Percentiles rank a stretch among this genome's conserved stretches.
Conservation (phyloP, 2,329 filamentous ascomycete species). For the Blastomyces silverae region DNA sequence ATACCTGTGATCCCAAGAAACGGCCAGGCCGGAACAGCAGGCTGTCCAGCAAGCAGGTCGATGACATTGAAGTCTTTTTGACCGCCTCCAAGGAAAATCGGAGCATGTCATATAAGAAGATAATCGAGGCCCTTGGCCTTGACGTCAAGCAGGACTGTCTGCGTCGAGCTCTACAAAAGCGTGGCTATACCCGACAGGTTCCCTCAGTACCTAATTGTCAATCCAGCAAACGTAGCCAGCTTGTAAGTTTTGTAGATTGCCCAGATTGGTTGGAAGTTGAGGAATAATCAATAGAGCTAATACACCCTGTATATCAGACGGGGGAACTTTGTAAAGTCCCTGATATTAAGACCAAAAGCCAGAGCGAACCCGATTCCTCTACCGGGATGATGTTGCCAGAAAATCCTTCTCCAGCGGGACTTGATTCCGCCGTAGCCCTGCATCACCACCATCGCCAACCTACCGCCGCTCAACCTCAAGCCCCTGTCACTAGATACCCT, state of each 20-base stretch:
- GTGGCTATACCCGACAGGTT: constrained; percentile 5
- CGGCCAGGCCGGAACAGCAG: constrained; percentile 11
- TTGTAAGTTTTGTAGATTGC: constrained; percentile 5
- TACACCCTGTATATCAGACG: background rate
- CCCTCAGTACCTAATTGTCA: background rate
- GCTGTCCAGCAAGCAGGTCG: constrained; percentile 8
- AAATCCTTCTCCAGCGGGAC: background rate
- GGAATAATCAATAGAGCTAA: constrained; percentile 7
- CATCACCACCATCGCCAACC: constrained; percentile 10
- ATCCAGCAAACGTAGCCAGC: background rate
- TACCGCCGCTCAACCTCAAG: background rate
- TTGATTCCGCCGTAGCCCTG: background rate
- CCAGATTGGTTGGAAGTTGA: background rate
- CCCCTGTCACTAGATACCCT: background rate
- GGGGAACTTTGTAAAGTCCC: constrained; percentile 1
- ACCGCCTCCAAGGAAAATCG: constrained; percentile 8
- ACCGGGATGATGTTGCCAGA: background rate
- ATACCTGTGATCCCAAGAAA: constrained; percentile 10
- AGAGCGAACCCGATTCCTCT: background rate
- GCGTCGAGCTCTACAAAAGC: constrained; percentile 7
- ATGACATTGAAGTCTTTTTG: constrained; percentile 11
- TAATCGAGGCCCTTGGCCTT: constrained; percentile 10
- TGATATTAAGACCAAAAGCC: constrained; percentile 1
- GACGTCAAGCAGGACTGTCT: constrained; percentile 12
- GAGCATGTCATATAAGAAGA: constrained; percentile 9